Evolutionary conservation across 1,139 yeast species (phyloP), one percentile per base, ranked within the genome.

Genomic region (Kodamaea derodonti): DNA sequence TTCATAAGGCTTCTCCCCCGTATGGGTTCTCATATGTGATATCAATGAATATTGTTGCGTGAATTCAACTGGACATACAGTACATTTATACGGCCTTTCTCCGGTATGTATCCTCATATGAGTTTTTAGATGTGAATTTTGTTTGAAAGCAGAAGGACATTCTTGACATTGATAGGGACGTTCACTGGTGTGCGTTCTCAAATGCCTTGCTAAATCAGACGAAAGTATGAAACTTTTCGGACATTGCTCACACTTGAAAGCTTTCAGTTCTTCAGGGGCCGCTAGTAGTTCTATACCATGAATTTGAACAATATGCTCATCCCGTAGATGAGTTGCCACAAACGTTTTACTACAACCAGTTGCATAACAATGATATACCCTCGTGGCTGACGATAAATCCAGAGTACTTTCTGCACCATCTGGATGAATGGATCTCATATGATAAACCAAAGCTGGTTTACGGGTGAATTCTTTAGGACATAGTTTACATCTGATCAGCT

Each of bases 91-190:
- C 0, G 95, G 95, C 51, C 80, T 80, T 56, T 82, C 78, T 39
- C 82, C 80, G 1, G 97, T 86, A 56, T 92, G 98, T 2, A 84
- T 81, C 52, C 84, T 94, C 31, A 90, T 62, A 58, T 92, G 98
- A 29, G 97, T 75, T 15, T 83, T 62, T 13, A 88, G 65, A 56
- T 92, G 92, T 49, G 90, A 97, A 27, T 92, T 70, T 54, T 92
- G 97, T n/a, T 75, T 62, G 51, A 92, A 92, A 1, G 73, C 44
- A 4, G 54, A 50, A 9, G 40, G 41, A 33, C 60, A 56, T 13
- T 39, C 37, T 13, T 38, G 37, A 39, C 59, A 56, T 24, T 42
- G 41, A 32, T 38, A 55, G 9, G 60, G 60, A 25, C 54, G 39
- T 30, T 53, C 60, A 24, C 58, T 61, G 14, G 58, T 46, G 34